Evolutionary conservation across 192 early-diverging fungal species (phyloP), one percentile per base, ranked within the genome.

Genomic region (Lobulomyces angularis): DNA sequence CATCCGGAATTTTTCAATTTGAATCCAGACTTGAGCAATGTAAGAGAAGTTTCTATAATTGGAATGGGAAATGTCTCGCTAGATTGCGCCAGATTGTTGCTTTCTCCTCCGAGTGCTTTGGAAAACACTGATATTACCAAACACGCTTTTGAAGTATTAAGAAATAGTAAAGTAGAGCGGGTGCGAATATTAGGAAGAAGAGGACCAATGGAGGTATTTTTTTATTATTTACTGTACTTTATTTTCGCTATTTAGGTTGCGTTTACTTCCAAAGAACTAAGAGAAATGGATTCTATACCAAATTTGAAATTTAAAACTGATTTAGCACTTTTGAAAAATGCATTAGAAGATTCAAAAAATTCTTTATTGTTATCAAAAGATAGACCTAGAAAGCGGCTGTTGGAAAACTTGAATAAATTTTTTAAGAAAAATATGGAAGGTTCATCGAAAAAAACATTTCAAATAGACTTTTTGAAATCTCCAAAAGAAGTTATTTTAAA

Each of bases 11-110:
- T 74, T 25, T 67, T 69, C 35, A 45, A 74, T 27, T 46, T 87
- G 30, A 22, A 63, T 3, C 43, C 70, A 3, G 82, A 88, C 53
- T 56, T 91, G 22, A 44, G 58, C 14, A 49, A 32, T 32, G 77
- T 89, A 0, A n/a, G n/a, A n/a, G n/a, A n/a, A n/a, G n/a, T n/a
- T n/a, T n/a, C n/a, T n/a, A 64, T 94, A 1, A 64, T 97, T 27
- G 94, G 90, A 2, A 86, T 90, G 20, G 94, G 94, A 0, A 97
- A 97, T 46, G 90, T 97, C 0, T 89, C 89, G 0, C 56, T 95
- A 35, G 90, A 95, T 65, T 79, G 86, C 12, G 88, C 88, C 1
- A 67, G 94, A 46, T 76, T 94, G 6, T 63, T 97, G 18, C 58
- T 97, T 32, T 72, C 67, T 1, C 74, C 76, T 4, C 40, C 83